Evolutionary conservation across 495 filamentous ascomycete genomes (phyloP).

Genomic region (Geopyxis carbonaria): DNA sequence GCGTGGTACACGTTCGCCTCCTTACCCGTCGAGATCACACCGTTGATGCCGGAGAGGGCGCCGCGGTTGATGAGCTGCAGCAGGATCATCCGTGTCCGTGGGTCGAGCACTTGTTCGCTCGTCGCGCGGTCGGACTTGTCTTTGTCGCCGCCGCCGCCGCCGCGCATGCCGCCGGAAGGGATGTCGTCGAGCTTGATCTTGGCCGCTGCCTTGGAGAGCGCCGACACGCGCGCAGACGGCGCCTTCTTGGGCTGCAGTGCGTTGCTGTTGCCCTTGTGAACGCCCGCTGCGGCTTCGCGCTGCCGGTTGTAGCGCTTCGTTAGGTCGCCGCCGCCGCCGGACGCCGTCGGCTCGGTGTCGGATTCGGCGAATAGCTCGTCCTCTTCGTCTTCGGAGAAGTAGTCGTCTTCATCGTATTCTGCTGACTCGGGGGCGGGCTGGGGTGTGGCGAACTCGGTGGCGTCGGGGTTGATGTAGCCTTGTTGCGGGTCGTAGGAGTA

Average conservation of each 20-base stretch:
- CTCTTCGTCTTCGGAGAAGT: constrained; percentile 29
- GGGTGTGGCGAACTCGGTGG: neutral
- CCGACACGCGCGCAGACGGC: constrained; percentile 66
- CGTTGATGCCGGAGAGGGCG: constrained; percentile 62
- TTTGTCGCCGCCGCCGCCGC: constrained; percentile 2
- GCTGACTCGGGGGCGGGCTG: constrained; percentile 25
- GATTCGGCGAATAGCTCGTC: constrained; percentile 42
- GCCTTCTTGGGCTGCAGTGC: constrained; percentile 36
- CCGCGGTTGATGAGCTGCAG: constrained; percentile 84
- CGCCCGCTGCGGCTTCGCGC: constrained; percentile 26
- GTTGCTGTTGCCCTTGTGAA: constrained; percentile 35
- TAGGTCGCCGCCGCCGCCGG: constrained; percentile 47
- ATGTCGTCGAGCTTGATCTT: constrained; percentile 69
- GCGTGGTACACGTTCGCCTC: constrained; percentile 95
- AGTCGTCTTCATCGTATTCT: constrained; percentile 42
- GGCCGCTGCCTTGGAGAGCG: constrained; percentile 66
- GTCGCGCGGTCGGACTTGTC: constrained; percentile 90
- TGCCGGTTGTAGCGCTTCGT: constrained; percentile 89
- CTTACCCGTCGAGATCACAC: constrained; percentile 86
- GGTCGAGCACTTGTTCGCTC: constrained; percentile 82
- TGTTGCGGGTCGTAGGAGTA: constrained; percentile 14
- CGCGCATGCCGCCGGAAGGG: constrained; percentile 30
- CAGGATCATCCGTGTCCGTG: constrained; percentile 83
- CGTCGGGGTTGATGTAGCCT: constrained; percentile 11
- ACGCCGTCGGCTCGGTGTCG: constrained; percentile 19